Evolutionary conservation across 1,139 yeast genomes (phyloP).

Genomic region (Sugiyamaella castrensis): DNA sequence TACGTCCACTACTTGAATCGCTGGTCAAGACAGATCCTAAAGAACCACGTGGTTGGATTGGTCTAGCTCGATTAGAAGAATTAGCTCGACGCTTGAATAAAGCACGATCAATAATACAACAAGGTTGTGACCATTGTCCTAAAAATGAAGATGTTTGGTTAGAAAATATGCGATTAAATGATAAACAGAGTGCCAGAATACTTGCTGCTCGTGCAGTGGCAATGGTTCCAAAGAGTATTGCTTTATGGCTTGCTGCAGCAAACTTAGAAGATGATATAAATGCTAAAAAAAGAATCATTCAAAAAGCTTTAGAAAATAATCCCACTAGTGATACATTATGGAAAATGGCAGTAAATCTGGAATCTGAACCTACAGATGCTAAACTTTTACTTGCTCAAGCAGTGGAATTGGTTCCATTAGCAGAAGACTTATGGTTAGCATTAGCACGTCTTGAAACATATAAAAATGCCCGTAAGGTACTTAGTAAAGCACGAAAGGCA

Average conservation of each 20-base stretch:
- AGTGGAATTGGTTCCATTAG: slow-evolving; percentile 61
- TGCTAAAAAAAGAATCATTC: slow-evolving; percentile 54
- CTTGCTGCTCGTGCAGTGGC: slow-evolving; percentile 67
- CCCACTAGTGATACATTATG: slow-evolving; percentile 67
- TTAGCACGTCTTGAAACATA: slow-evolving; percentile 48
- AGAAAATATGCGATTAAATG: slow-evolving; percentile 69
- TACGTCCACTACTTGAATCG: slow-evolving; percentile 61
- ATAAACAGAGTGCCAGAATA: slow-evolving; percentile 46
- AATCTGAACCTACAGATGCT: slow-evolving; percentile 47
- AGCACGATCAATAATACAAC: slow-evolving; percentile 61
- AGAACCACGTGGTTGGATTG: slow-evolving; percentile 82
- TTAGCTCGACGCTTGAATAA: slow-evolving; percentile 52
- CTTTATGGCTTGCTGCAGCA: slow-evolving; percentile 70
- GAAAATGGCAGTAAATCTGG: slow-evolving; percentile 49
- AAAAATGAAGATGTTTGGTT: slow-evolving; percentile 76
- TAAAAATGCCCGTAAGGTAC: slow-evolving; percentile 49
- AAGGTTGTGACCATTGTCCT: slow-evolving; percentile 73
- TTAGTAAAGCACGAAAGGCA: slow-evolving; percentile 55
- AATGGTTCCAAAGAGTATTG: slow-evolving; percentile 53
- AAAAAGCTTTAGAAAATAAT: slow-evolving; percentile 70
- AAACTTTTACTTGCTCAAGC: slow-evolving; percentile 62
- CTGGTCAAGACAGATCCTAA: slow-evolving; percentile 70
- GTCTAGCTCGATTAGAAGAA: slow-evolving; percentile 78
- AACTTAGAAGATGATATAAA: slow-evolving; percentile 58
- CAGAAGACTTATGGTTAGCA: slow-evolving; percentile 64